A percentile compares a stretch with the other conserved stretches of the same genome.
Conservation (phyloP, 805 yeast species). For the Saccharomyces mikatae region DNA sequence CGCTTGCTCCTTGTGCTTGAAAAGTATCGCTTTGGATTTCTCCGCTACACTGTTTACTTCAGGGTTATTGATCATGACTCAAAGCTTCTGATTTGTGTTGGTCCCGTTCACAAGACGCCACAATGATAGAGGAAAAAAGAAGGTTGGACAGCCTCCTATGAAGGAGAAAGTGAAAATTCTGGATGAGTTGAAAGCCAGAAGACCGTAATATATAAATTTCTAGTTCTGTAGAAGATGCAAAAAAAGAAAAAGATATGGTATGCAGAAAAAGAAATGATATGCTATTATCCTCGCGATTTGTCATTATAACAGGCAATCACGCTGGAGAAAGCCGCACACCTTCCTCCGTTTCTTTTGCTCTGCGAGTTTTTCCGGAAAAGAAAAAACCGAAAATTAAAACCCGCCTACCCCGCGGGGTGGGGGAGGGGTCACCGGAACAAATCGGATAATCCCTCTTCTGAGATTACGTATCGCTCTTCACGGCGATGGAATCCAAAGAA, state of each 20-base stretch:
- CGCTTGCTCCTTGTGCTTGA: slow-evolving; percentile 9
- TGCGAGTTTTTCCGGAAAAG: neutral
- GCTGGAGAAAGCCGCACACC: neutral
- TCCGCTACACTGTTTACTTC: slow-evolving; percentile 5
- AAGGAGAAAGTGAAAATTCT: neutral
- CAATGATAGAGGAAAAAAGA: neutral
- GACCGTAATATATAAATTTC: neutral
- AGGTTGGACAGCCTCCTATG: neutral
- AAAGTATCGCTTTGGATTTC: slow-evolving; percentile 7
- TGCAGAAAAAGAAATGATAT: neutral
- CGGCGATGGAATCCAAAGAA: neutral
- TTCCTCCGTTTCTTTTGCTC: neutral
- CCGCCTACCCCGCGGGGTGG: neutral
- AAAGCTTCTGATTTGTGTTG: neutral
- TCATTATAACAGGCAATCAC: neutral
- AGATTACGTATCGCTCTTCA: neutral
- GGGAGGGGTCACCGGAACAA: neutral
- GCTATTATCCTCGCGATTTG: neutral
- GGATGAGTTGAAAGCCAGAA: neutral
- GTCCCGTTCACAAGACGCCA: neutral
- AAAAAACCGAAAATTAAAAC: neutral
- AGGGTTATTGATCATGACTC: neutral
- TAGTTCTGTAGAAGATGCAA: neutral
- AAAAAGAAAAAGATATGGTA: neutral
- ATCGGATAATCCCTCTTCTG: neutral